Evolutionary conservation across 31 red algal species (phyloP).

Genomic region (Odonthalia washingtoniensis): DNA sequence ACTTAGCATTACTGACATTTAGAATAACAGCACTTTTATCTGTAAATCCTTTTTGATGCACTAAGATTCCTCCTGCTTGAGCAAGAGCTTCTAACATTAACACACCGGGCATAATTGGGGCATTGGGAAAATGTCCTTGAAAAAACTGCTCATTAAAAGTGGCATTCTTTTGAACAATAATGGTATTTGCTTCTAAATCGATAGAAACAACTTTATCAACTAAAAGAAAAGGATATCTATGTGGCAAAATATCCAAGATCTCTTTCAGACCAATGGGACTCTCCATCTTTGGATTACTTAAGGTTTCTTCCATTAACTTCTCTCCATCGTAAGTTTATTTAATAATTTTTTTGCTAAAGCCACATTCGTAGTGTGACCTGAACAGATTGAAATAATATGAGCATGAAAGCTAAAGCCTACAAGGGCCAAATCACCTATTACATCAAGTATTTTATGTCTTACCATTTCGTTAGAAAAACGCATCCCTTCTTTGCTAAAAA

Average conservation of each 20-base stretch:
- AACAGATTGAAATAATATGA: background rate
- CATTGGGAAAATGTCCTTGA: constrained; percentile 92
- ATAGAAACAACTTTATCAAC: constrained; percentile 84
- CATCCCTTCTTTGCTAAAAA: constrained; percentile 10
- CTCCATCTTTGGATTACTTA: constrained; percentile 19
- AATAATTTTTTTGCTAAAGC: constrained; percentile 19
- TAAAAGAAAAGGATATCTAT: constrained; percentile 95
- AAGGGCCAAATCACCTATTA: constrained; percentile 24
- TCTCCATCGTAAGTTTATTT: background rate
- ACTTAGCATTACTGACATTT: constrained; percentile 85
- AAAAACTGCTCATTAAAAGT: constrained; percentile 96
- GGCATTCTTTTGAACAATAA: constrained; percentile 87
- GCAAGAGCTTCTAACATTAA: constrained; percentile 95
- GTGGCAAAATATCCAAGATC: constrained; percentile 79
- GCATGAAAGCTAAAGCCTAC: background rate
- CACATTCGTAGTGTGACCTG: constrained; percentile 19
- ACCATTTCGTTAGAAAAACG: constrained; percentile 22
- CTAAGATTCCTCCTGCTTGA: constrained; percentile 88
- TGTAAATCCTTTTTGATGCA: constrained; percentile 67
- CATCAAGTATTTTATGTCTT: constrained; percentile 34
- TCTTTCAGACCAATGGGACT: constrained; percentile 59
- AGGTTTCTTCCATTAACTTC: background rate
- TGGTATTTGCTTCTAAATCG: constrained; percentile 67
- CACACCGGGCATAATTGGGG: constrained; percentile 96
- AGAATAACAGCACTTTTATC: constrained; percentile 84